These are phyloP conservation scores for Sphagnum fallax DNA, from an alignment of 228 moss, liverwort and hornwort species.

Conservation along the genomic window DNA sequence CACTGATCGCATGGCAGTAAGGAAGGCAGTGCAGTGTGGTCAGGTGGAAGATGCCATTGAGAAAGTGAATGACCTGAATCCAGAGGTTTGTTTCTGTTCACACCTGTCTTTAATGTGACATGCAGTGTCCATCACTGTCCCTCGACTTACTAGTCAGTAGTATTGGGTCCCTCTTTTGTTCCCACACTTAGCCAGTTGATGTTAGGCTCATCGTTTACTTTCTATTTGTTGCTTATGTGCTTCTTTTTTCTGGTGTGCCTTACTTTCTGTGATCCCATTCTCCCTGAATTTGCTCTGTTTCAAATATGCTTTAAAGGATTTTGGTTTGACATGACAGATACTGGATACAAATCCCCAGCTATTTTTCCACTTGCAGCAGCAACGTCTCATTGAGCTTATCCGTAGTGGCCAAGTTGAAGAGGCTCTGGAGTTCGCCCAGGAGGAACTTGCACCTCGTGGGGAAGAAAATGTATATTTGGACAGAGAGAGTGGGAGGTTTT, in stretches of 20 bases:
- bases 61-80: slow-evolving; percentile 93
- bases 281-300: no score
- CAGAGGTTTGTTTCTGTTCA: slow-evolving; percentile 39
- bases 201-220: no score
- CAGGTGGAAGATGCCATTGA: slow-evolving; percentile 96
- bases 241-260: no score
- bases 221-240: no score
- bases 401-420: slow-evolving; percentile 92
- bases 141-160: no score
- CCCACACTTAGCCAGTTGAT: no score
- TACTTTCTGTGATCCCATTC: no score
- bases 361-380: slow-evolving; percentile 94
- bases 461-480: slow-evolving; percentile 65
- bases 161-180: no score
- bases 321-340: slow-evolving; percentile 50
- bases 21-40: slow-evolving; percentile 92
- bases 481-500: slow-evolving; percentile 5
- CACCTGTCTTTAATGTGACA: no score
- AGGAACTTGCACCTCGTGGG: slow-evolving; percentile 86
- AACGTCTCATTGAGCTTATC: slow-evolving; percentile 87
- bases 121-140: no score
- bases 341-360: slow-evolving; percentile 93
- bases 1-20: slow-evolving; percentile 93
- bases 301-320: no score
- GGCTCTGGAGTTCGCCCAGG: slow-evolving; percentile 89